Evolutionary conservation across 2,329 filamentous ascomycete species (phyloP), one percentile per base, ranked within the genome.

Genomic region (Fusarium sp.): DNA sequence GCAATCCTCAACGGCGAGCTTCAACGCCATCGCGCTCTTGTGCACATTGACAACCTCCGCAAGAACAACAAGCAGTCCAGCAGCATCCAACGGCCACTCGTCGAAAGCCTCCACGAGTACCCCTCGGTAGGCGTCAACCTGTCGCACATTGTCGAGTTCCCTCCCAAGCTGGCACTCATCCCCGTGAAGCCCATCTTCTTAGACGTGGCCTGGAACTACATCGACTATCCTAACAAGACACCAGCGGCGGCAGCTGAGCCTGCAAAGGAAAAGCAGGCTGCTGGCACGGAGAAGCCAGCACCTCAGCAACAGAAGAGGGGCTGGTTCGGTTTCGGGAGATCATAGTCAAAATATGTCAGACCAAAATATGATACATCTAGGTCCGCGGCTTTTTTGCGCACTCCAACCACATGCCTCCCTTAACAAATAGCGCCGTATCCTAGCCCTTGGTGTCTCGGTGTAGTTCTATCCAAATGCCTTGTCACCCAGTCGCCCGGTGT

Each of bases 171-270:
- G 75, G 91, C 94, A 71, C 89, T 93, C 2, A 91, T 98, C 42
- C 95, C 96, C 0, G 93, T 98, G 62, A 99, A 99, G 86, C 96
- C 96, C 31, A 88, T 98, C 37, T 98, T 98, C 87, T 90, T 98
- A 68, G 96, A 99, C 80, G 93, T 98, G 9, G 96, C 96, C 11
- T 99, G 94, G 93, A 98, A 98, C 81, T 98, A 98, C 81, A 95
- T 99, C 71, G 91, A 94, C 58, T 99, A 99, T 80, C 95, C 95
- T 0, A 91, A 91, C 37, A 90, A 90, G 76, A 76, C 82, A 35
- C 79, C 81, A 8, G 74, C 71, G 4, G 47, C 47, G 64, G 74
- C 70, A 7, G 72, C 76, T 27, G 73, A 75, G 35, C 68, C 78
- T 34, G 71, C 62, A 16, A 78, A 79, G 68, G 77, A 71, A 18